A percentile compares a stretch with the other conserved stretches of the same genome.
phyloP scores from a whole-genome alignment of 371 early-diverging fungal species.

The Apophysomyces trapeziformis region DNA sequence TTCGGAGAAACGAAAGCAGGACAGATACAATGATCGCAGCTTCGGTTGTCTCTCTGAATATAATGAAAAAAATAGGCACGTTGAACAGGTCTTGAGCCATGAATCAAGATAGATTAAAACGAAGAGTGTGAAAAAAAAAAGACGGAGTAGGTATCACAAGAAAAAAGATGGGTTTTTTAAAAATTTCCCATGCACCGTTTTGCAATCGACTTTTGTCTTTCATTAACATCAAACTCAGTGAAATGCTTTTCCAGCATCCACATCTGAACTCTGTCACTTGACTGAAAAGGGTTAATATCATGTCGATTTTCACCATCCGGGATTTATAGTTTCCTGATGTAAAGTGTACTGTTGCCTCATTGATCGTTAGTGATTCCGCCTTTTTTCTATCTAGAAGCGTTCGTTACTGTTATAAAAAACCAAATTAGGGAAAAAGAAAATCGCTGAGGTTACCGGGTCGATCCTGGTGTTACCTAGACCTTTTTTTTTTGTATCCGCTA shows the following conservation, averaged over 20 bases:
- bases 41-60: conserved; percentile 86
- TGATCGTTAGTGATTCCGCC: too few species aligned
- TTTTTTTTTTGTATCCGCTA: background rate
- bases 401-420: too few species aligned
- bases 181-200: too few species aligned
- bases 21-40: conserved; percentile 85
- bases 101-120: background rate
- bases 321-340: too few species aligned
- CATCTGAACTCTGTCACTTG: too few species aligned
- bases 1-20: conserved; percentile 70
- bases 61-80: conserved; percentile 82
- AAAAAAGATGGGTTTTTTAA: conserved; percentile 14
- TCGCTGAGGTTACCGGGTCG: background rate
- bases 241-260: too few species aligned
- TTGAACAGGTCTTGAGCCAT: conserved; percentile 61
- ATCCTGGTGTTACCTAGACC: conserved; percentile 2
- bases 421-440: background rate
- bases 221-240: too few species aligned
- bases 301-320: too few species aligned
- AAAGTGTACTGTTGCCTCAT: too few species aligned
- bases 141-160: conserved; percentile 11
- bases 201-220: too few species aligned
- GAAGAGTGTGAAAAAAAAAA: background rate
- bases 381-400: too few species aligned
- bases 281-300: too few species aligned